phyloP scores from a whole-genome alignment of 73 alveolate genomes.

The Paramecium primaurelia region DNA sequence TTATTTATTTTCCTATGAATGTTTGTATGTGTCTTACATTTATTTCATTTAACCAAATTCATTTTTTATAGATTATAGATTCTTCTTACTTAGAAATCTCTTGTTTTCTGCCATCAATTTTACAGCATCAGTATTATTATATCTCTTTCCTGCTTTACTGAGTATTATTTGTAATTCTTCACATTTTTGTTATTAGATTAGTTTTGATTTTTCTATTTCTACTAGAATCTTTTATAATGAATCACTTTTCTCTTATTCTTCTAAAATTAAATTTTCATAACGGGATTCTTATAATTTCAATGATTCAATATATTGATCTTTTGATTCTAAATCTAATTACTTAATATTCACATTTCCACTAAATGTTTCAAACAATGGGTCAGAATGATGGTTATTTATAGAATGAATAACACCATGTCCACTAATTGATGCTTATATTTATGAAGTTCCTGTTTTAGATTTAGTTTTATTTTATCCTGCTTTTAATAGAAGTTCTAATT shows the following conservation, averaged over 20 bases:
- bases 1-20: not conserved
- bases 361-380: slow-evolving; percentile 18
- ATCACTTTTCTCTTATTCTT: slow-evolving; percentile 28
- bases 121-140: not conserved
- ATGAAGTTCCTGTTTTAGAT: not conserved
- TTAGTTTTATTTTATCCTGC: not conserved
- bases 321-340: not conserved
- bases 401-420: not conserved
- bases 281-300: not conserved
- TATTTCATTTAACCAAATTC: not conserved
- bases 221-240: not conserved
- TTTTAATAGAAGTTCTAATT: not conserved
- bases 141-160: not conserved
- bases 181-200: not conserved
- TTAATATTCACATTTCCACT: not conserved
- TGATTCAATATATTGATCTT: not conserved
- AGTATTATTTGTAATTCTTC: slow-evolving; percentile 2
- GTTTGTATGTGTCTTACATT: not conserved
- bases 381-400: slow-evolving; percentile 35
- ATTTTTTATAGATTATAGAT: not conserved
- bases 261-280: slow-evolving; percentile 21
- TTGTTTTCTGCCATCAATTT: not conserved
- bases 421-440: not conserved
- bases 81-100: not conserved
- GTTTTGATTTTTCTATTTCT: slow-evolving; percentile 16